Evolutionary conservation across 2,329 filamentous ascomycete genomes (phyloP).

Genomic region (Aspergillus amoenus): DNA sequence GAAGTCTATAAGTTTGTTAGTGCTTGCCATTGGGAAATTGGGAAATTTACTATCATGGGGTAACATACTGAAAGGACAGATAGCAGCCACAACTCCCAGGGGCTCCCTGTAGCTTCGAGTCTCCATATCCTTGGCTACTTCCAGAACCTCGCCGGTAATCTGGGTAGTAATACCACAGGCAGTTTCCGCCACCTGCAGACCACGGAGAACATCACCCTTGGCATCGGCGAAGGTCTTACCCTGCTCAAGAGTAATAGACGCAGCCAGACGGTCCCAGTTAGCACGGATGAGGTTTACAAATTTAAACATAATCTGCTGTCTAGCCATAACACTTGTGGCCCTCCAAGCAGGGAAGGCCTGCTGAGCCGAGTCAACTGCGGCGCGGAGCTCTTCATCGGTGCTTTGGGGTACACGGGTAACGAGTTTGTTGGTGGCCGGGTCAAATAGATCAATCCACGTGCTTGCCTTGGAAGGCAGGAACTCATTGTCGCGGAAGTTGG

Average conservation of each 20-base stretch:
- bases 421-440: conserved; percentile 66
- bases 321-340: conserved; percentile 58
- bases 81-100: conserved; percentile 63
- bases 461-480: conserved; percentile 59
- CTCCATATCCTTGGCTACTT: conserved; percentile 71
- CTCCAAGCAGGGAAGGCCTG: conserved; percentile 64
- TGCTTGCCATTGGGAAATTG: conserved; percentile 1
- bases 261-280: conserved; percentile 65
- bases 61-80: conserved; percentile 63
- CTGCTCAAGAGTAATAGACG: conserved; percentile 66
- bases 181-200: conserved; percentile 66
- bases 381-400: conserved; percentile 63
- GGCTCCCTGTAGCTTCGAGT: conserved; percentile 66
- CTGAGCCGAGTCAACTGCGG: conserved; percentile 61
- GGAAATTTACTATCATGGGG: neutral
- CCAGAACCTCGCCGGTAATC: conserved; percentile 64
- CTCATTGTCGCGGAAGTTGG: conserved; percentile 65
- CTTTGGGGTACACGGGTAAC: conserved; percentile 65
- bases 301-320: conserved; percentile 67
- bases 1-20: conserved; percentile 52
- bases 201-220: conserved; percentile 65
- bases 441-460: conserved; percentile 64
- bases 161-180: conserved; percentile 67
- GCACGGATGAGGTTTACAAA: conserved; percentile 62
- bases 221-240: conserved; percentile 69